phyloP scores from a whole-genome alignment of 495 filamentous ascomycete species.

The Durotheca rogersii region DNA sequence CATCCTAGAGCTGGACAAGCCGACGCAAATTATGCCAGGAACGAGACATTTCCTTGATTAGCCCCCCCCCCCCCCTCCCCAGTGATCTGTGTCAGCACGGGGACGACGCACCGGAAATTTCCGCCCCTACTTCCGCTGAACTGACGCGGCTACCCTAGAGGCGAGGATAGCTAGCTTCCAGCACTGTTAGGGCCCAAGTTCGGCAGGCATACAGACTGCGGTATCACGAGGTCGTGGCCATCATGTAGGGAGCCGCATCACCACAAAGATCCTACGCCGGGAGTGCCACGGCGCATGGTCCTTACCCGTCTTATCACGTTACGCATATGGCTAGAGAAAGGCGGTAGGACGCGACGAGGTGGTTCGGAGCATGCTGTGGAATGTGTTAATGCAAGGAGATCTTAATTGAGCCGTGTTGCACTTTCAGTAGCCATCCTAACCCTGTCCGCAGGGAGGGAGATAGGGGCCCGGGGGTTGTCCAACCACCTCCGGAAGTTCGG shows the following conservation, averaged over 20 bases:
- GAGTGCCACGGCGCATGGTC: background rate
- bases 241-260: conserved; percentile 14
- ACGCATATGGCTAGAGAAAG: background rate
- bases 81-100: background rate
- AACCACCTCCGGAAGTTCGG: conserved; percentile 14
- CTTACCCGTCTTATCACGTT: too few relatives aligned
- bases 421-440: conserved; percentile 7
- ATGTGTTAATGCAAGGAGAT: conserved; percentile 22
- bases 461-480: background rate
- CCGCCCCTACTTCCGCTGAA: conserved; percentile 14
- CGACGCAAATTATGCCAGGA: too few relatives aligned
- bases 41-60: too few relatives aligned
- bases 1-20: too few relatives aligned
- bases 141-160: conserved; percentile 2
- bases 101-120: background rate
- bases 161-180: too few relatives aligned
- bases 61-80: too few relatives aligned
- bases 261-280: conserved; percentile 1
- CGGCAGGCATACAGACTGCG: conserved; percentile 9
- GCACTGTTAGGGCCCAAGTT: conserved; percentile 11
- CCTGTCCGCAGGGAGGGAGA: background rate
- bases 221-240: conserved; percentile 15
- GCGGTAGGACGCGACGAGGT: background rate
- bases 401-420: conserved; percentile 11
- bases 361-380: background rate